Base-by-base conservation (phyloP, 1,284 basidiomycete genomes). In the Ceratobasidium sp. region DNA sequence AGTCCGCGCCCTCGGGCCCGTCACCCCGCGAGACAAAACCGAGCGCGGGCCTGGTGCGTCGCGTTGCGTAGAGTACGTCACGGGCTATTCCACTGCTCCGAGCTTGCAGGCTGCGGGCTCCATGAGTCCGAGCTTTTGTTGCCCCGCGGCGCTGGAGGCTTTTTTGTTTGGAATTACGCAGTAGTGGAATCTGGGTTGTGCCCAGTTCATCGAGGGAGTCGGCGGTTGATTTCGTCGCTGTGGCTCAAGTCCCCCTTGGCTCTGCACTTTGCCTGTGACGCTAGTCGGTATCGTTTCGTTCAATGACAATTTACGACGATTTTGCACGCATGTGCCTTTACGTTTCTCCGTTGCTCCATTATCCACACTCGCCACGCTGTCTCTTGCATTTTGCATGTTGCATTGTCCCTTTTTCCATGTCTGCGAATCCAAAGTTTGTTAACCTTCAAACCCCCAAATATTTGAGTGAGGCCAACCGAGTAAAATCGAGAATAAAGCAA, bases 191-290 rank as follows among this genome's bases (percentile, higher is more conserved):
- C 54, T 31, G 43, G 63, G 43, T 46, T 53, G 63, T 66, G 48
- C 48, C 48, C 22, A n/a, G 48, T 53, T 53, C 48, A n/a, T 24
- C 41, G 51, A 68, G 65, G 65, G 65, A 68, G 65, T 68, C 65
- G 65, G 49, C 65, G 61, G 27, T 69, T 48, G 66, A 58, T 66
- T 31, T 68, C 48, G 65, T 68, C 49, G 65, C 65, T 37, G 65
- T 68, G 65, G 65, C 65, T 56, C 65, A 56, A 68, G 65, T 68
- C 65, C 65, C 65, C 65, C 51, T 68, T 49, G 65, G 34, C 34
- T 65, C 65, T 39, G 48, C 51, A 34, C n/a, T n/a, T 41, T 51
- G 31, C 24, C 27, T 39, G 29, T 41, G 51, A 53, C 51, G 51
- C 48, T 68, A 54, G 49, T 13, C 31, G 48, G 58, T 53, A 51